These are phyloP conservation scores for Saprolegnia diclina DNA, from an alignment of 352 stramenopile genomes.

Conservation along the genomic window DNA sequence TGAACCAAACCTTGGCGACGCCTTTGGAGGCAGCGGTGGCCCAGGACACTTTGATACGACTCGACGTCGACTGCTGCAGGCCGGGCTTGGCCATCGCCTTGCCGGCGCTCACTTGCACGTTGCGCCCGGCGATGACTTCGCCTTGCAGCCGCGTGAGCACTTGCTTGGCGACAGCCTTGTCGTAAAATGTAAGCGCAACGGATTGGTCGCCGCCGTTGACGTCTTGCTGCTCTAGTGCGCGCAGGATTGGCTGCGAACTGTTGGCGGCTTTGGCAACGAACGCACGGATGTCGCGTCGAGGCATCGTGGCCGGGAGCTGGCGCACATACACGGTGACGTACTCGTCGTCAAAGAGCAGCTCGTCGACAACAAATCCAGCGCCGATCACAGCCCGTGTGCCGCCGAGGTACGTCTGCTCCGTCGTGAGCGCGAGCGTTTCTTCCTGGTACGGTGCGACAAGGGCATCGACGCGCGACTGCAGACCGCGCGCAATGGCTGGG, in stretches of 20 bases:
- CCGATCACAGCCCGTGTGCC: conserved; percentile 28
- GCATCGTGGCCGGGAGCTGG: conserved; percentile 17
- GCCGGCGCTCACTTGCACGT: conserved; percentile 18
- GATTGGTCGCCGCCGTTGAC: neutral
- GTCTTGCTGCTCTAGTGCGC: neutral
- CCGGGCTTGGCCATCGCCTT: neutral
- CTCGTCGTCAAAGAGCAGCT: conserved; percentile 30
- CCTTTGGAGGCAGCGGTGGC: conserved; percentile 28
- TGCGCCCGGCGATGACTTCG: conserved; percentile 21
- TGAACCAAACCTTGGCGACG: conserved; percentile 30
- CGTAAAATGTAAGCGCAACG: conserved; percentile 26
- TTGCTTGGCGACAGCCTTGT: conserved; percentile 21
- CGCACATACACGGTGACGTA: conserved; percentile 26
- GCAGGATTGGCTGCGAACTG: neutral
- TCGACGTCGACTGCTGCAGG: conserved; percentile 25
- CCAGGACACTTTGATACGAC: conserved; percentile 33
- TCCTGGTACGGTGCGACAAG: conserved; percentile 10
- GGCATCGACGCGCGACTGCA: conserved; percentile 10
- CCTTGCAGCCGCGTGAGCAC: conserved; percentile 28
- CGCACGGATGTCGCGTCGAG: conserved; percentile 11
- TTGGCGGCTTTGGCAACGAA: neutral
- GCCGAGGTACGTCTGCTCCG: conserved; percentile 31
- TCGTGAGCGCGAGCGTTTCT: neutral
- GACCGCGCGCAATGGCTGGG: neutral
- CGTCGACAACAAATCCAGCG: conserved; percentile 26